Conservation (phyloP, 2,329 filamentous ascomycete genomes). For the Westerdykella ornata region DNA sequence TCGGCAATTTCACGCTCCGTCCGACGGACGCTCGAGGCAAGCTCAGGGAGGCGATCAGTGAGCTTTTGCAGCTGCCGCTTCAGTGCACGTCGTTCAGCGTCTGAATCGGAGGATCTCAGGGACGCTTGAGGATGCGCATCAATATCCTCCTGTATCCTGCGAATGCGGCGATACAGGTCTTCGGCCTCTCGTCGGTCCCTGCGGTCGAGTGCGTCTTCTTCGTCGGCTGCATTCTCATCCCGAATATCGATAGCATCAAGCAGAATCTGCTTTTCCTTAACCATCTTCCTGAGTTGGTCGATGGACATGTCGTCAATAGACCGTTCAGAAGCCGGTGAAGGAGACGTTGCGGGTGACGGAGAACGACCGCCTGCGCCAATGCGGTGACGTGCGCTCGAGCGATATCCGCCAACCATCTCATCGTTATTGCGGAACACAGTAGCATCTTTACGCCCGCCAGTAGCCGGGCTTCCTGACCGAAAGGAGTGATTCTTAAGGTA, state of each 20-base stretch:
- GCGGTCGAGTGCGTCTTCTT: slow-evolving; percentile 86
- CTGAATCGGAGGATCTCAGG: slow-evolving; percentile 58
- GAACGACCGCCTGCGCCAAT: slow-evolving; percentile 62
- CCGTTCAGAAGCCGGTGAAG: slow-evolving; percentile 49
- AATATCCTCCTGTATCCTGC: slow-evolving; percentile 89
- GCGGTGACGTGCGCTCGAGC: slow-evolving; percentile 84
- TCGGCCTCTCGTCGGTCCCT: slow-evolving; percentile 88
- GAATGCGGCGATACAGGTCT: slow-evolving; percentile 85
- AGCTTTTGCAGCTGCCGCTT: slow-evolving; percentile 84
- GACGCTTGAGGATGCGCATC: slow-evolving; percentile 80
- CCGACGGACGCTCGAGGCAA: slow-evolving; percentile 85
- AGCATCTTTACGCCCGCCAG: slow-evolving; percentile 73
- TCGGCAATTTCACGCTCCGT: slow-evolving; percentile 92
- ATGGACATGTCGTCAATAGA: slow-evolving; percentile 76
- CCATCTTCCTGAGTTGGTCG: slow-evolving; percentile 86
- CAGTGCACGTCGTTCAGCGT: slow-evolving; percentile 77
- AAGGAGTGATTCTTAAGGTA: slow-evolving; percentile 96
- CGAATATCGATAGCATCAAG: slow-evolving; percentile 95
- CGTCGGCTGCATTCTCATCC: slow-evolving; percentile 81
- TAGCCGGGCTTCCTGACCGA: slow-evolving; percentile 55
- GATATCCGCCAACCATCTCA: slow-evolving; percentile 76
- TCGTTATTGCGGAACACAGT: slow-evolving; percentile 97
- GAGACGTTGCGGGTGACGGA: slow-evolving; percentile 65
- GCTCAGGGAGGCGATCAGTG: slow-evolving; percentile 81
- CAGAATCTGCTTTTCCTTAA: slow-evolving; percentile 88